Conservation (phyloP, 208 protist genomes). For the Acanthamoeba culbertsoni region DNA sequence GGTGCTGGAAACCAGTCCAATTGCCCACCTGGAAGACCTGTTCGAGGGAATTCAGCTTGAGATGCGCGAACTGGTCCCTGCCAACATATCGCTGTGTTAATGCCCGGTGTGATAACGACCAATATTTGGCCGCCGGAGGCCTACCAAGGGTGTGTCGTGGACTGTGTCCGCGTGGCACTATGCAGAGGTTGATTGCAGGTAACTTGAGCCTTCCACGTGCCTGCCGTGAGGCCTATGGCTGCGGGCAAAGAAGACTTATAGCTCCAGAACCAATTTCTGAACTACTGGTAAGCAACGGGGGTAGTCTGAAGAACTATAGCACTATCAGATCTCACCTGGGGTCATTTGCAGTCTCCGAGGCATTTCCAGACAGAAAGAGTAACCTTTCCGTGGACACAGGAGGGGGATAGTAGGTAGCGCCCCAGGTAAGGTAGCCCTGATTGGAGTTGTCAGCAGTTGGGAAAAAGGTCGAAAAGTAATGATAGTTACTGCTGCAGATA, state of each 20-base stretch:
- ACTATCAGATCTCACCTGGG: too few relatives aligned
- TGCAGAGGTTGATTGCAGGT: background rate
- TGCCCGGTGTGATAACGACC: background rate
- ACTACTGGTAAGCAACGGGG: too few relatives aligned
- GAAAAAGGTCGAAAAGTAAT: background rate
- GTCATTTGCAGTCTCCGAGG: too few relatives aligned
- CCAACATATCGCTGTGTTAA: too few relatives aligned
- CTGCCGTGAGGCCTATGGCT: background rate
- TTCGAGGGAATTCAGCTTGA: background rate
- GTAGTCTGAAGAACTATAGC: too few relatives aligned
- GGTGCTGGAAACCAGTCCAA: background rate
- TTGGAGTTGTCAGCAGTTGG: too few relatives aligned
- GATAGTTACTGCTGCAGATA: background rate
- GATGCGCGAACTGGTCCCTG: constrained; percentile 20
- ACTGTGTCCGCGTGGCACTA: background rate
- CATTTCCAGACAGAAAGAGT: too few relatives aligned
- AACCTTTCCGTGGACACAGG: too few relatives aligned
- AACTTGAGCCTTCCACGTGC: background rate
- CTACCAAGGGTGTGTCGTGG: background rate
- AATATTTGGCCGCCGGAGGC: too few relatives aligned
- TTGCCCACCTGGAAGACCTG: background rate
- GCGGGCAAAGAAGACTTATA: background rate
- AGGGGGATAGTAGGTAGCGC: too few relatives aligned
- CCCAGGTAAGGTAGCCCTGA: too few relatives aligned
- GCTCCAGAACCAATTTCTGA: background rate